Evolutionary conservation across 2,329 filamentous ascomycete genomes (phyloP).

Genomic region (Dactylonectria estremocensis): DNA sequence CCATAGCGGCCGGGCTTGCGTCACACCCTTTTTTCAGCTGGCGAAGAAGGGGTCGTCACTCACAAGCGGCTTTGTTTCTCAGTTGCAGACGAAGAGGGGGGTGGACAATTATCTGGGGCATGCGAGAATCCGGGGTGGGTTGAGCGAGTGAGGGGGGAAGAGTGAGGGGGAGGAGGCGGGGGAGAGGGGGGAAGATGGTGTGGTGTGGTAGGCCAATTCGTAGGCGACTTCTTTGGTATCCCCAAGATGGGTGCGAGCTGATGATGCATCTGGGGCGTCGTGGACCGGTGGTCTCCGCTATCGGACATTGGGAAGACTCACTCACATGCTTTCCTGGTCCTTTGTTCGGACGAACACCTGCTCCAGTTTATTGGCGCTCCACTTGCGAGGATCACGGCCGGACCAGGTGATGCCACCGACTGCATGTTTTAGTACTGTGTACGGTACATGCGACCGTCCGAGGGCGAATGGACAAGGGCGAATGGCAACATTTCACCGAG

Average conservation of each 20-base stretch:
- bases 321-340: neutral
- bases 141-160: neutral
- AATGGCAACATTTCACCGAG: neutral
- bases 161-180: neutral
- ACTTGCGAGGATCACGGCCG: slow-evolving; percentile 7
- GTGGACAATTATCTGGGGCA: neutral
- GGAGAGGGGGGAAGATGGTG: neutral
- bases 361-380: neutral
- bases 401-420: neutral
- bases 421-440: neutral
- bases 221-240: no score
- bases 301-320: slow-evolving; percentile 18
- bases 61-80: no score
- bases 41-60: no score
- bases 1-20: neutral
- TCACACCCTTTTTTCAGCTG: neutral
- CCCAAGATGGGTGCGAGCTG: neutral
- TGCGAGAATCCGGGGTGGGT: slow-evolving; percentile 11
- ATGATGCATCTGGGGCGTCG: neutral
- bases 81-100: no score
- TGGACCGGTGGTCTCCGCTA: slow-evolving; percentile 23
- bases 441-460: neutral
- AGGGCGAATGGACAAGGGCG: neutral
- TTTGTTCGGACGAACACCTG: slow-evolving; percentile 5
- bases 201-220: slow-evolving; percentile 7